These are phyloP conservation scores for Chaetoceros muelleri DNA, from an alignment of 108 stramenopile species.

Conservation along the genomic window DNA sequence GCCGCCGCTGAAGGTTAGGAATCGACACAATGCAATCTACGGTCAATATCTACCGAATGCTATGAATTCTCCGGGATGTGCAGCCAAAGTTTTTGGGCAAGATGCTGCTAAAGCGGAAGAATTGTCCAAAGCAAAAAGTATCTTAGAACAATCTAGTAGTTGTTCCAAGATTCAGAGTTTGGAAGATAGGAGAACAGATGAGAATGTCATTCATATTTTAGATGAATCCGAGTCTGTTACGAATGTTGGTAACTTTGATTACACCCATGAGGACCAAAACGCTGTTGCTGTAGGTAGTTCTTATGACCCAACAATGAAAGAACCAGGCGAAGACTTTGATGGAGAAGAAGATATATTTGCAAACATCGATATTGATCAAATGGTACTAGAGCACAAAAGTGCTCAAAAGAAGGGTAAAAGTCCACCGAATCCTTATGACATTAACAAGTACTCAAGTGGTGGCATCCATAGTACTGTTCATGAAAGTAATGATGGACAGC, in stretches of 20 bases:
- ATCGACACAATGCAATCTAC: constrained; percentile 21
- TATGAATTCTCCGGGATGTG: constrained; percentile 17
- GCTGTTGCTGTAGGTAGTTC: no score
- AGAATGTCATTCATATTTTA: no score
- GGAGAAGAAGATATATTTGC: constrained; percentile 28
- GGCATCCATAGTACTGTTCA: no score
- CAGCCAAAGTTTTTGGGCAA: constrained; percentile 15
- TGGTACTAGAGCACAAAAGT: constrained; percentile 14
- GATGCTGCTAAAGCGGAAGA: constrained; percentile 9
- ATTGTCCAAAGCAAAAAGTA: no score
- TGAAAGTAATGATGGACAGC: no score
- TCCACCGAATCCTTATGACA: not conserved
- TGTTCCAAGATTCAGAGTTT: no score
- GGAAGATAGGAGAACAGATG: no score
- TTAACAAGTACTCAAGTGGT: constrained; percentile 4
- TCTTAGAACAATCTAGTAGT: no score
- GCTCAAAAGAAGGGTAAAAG: not conserved
- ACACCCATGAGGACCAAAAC: no score
- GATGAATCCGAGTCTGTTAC: no score
- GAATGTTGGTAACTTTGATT: no score
- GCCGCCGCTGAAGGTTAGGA: constrained; percentile 8
- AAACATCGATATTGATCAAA: constrained; percentile 36
- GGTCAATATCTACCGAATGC: constrained; percentile 15
- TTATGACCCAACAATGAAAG: no score
- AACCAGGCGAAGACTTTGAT: constrained; percentile 8